Percentiles rank a stretch among this genome's conserved stretches.
Conservation (phyloP, 108 stramenopile genomes). For the Epipyxis sp. region DNA sequence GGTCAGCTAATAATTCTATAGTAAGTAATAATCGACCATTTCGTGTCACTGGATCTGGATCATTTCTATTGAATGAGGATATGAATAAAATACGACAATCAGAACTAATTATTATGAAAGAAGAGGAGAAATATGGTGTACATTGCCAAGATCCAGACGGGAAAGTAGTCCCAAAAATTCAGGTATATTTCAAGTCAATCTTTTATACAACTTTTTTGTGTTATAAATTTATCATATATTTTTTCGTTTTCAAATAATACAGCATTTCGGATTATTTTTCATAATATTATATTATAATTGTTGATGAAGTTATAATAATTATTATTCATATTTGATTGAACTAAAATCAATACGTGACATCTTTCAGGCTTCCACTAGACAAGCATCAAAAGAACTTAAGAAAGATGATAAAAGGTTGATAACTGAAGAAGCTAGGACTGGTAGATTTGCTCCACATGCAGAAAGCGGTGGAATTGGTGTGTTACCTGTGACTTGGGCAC, state of each 20-base stretch:
- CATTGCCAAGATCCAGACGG: conserved; percentile 24
- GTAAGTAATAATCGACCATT: background rate
- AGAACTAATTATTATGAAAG: conserved; percentile 20
- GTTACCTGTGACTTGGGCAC: background rate
- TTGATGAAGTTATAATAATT: too few species aligned
- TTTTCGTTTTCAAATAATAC: background rate
- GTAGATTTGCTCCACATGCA: conserved; percentile 10
- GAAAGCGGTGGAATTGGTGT: conserved; percentile 5
- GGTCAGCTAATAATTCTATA: background rate
- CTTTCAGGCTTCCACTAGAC: conserved; percentile 6
- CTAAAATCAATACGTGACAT: background rate
- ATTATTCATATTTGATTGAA: too few species aligned
- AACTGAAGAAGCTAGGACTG: background rate
- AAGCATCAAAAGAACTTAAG: conserved; percentile 6
- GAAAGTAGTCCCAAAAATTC: background rate
- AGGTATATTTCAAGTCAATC: conserved; percentile 11
- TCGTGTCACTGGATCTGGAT: background rate
- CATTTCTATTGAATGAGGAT: conserved; percentile 9
- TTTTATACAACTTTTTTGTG: too few species aligned
- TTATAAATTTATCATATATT: background rate
- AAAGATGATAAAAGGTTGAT: conserved; percentile 17
- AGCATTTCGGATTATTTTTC: too few species aligned
- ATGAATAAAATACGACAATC: conserved; percentile 12
- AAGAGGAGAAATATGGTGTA: conserved; percentile 2
- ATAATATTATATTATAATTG: too few species aligned